Base-by-base conservation (phyloP, 495 filamentous ascomycete species). In the Penicillium atrosanguineum region DNA sequence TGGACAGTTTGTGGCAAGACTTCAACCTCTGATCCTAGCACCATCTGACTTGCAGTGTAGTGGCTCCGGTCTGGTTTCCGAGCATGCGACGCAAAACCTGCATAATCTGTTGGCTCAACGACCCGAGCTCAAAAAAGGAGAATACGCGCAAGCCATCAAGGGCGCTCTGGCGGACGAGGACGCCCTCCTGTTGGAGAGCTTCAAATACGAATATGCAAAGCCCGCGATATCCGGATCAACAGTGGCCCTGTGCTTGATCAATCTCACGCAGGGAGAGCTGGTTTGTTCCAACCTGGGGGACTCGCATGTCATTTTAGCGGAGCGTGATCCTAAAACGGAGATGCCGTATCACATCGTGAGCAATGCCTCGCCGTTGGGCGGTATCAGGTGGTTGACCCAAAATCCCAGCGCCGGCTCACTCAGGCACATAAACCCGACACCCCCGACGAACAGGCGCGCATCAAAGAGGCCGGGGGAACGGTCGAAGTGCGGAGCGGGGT, bases 281-380 rank as follows among this genome's bases (percentile, higher is more conserved):
- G 46, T 76, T 0, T 65, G 70, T 14, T 70, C 63, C 28, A 76
- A 75, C 52, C 52, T 76, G 16, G 73, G 73, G 1, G 73, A 76
- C 58, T 74, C 73, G 42, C 70, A 73, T 64, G 61, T 70, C 34
- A 56, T 73, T 16, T 29, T 74, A 39, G 72, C 67, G 11, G 69
- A 70, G 50, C 55, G 66, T 28, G 64, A 69, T 39, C 59, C 59
- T 16, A 53, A 57, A 43, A 66, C 63, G 11, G 68, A 69, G n/a
- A 42, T 42, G 44, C 62, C 67, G 26, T 70, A 59, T 53, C 64
- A 64, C 50, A 60, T 68, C 28, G 67, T 70, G 37, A 19, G 62
- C 40, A 7, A 54, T 34, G 11, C 15, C 14, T 41, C 7, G 12
- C 23, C 5, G 29, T 41, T 7, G 20, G 42, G n/a, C n/a, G n/a